Conservation (phyloP, 2,329 filamentous ascomycete species). For the Penicillium freii region DNA sequence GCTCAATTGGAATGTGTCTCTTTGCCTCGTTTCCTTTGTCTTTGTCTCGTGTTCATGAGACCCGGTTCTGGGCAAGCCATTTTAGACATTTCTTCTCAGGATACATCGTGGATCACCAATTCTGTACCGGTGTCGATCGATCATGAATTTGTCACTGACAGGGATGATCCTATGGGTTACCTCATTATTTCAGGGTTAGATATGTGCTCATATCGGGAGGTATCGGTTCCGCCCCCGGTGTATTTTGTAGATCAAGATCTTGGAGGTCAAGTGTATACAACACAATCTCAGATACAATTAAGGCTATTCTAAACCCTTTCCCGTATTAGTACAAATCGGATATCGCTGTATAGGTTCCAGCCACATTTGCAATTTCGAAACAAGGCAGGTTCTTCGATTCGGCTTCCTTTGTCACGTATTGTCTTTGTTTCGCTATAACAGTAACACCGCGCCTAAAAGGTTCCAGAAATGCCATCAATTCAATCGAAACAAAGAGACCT, state of each 20-base stretch:
- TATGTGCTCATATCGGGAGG: constrained; percentile 3
- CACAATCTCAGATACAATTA: background rate
- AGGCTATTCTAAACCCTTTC: background rate
- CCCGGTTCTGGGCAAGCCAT: background rate
- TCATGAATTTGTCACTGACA: constrained; percentile 21
- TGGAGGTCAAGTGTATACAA: background rate
- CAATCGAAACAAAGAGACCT: constrained; percentile 10
- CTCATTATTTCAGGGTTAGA: background rate
- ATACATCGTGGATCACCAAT: constrained; percentile 14
- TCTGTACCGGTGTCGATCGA: constrained; percentile 15
- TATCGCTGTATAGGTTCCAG: background rate
- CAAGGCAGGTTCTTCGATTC: background rate
- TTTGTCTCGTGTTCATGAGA: constrained; percentile 1
- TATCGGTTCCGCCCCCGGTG: background rate
- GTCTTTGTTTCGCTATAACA: background rate
- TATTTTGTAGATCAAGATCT: background rate
- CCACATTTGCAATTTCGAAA: background rate
- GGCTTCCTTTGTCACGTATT: background rate
- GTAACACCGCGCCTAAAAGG: background rate
- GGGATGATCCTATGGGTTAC: constrained; percentile 14
- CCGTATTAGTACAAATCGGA: background rate
- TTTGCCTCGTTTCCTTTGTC: constrained; percentile 3
- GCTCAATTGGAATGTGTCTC: background rate
- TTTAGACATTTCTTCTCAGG: constrained; percentile 6
- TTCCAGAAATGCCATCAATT: background rate